Base-by-base conservation (phyloP, 345 rosid genomes). In the Eucalyptus virginea region DNA sequence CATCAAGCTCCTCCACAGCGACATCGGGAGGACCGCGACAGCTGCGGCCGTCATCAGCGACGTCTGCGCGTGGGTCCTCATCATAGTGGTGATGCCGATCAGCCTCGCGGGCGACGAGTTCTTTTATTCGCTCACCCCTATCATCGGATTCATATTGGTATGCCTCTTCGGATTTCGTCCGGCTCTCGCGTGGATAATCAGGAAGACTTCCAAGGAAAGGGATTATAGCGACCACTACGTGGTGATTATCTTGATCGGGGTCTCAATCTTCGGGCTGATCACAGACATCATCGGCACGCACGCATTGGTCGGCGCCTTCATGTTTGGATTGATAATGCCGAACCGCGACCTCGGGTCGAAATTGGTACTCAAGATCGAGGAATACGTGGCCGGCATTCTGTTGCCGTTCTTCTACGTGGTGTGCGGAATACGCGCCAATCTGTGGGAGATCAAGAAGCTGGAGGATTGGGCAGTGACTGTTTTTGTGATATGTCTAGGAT, bases 251-350 rank as follows among this genome's bases (percentile, higher is more conserved):
- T 81, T 92, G 45, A 88, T 88, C 9, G 88, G 89, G 8, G 94
- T 93, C 49, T 88, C 93, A 16, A 7, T 93, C 19, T 92, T 89
- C 34, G 92, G 92, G 3, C 45, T 90, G 24, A n/a, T 91, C 13
- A 91, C 93, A 2, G 97, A 94, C 42, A 8, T 87, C 12, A 28
- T 93, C 6, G 97, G 97, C 37, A 86, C 91, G 3, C 88, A 90
- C 19, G 88, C 94, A 8, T 50, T 94, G 56, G 81, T 93, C 28
- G 96, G 96, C 44, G 95, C 94, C 14, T 95, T 94, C 52, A 34
- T 94, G 86, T 92, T 92, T n/a, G 96, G 96, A 42, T 80, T 95
- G 24, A 90, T 91, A 51, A 87, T 94, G 42, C 97, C 97, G 10
- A 85, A 87, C 49, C 90, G 91, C 15, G 89, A 87, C 15, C 93